Conservation (phyloP, 345 rosid genomes). For the Boechera retrofracta region DNA sequence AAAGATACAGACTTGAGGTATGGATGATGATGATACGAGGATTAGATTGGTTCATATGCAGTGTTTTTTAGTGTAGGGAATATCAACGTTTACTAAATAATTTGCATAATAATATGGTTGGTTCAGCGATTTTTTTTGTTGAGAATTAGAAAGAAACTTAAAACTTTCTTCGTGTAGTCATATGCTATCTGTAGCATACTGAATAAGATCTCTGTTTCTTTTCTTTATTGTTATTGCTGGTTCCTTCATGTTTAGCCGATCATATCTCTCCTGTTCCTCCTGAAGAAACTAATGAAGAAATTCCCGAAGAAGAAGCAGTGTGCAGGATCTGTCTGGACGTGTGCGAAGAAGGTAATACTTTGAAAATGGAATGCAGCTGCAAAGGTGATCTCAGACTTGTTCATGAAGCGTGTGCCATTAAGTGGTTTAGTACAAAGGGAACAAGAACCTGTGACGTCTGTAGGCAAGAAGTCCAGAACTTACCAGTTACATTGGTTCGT, state of each 20-base stretch:
- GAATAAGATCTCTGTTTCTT: neutral
- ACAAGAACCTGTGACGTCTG: slow-evolving; percentile 91
- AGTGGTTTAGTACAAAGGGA: slow-evolving; percentile 89
- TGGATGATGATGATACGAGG: neutral
- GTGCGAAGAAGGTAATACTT: slow-evolving; percentile 85
- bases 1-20: slow-evolving; percentile 9
- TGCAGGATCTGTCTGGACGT: slow-evolving; percentile 89
- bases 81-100: neutral
- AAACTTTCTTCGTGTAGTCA: slow-evolving; percentile 1
- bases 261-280: slow-evolving; percentile 56
- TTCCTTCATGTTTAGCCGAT: slow-evolving; percentile 53
- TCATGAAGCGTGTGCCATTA: slow-evolving; percentile 88
- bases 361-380: slow-evolving; percentile 98
- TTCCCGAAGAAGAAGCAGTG: slow-evolving; percentile 94
- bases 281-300: slow-evolving; percentile 81
- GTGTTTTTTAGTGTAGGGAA: neutral
- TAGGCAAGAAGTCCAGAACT: slow-evolving; percentile 78
- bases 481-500: slow-evolving; percentile 89
- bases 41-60: neutral
- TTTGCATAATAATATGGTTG: neutral
- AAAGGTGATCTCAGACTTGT: slow-evolving; percentile 91
- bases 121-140: neutral
- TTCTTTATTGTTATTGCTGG: slow-evolving; percentile 19
- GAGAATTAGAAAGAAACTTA: neutral
- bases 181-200: slow-evolving; percentile 1